Percentiles rank a stretch among this genome's conserved stretches.
Conservation (phyloP, 176 grass and related monocot genomes). For the Aegilops tauschii region DNA sequence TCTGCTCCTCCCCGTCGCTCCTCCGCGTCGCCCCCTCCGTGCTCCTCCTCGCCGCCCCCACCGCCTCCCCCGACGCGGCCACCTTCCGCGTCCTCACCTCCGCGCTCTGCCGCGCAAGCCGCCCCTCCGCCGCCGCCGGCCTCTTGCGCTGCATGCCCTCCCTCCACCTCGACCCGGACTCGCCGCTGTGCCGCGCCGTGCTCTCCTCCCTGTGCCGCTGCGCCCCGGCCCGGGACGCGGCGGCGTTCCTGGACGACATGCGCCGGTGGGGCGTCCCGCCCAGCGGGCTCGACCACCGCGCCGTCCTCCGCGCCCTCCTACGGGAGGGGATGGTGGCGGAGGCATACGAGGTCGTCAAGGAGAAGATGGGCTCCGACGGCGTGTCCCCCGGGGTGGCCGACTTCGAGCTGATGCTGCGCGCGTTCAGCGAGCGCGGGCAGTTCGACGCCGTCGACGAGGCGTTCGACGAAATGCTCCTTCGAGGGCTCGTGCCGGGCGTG, state of each 20-base stretch:
- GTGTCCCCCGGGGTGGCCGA: constrained; percentile 22
- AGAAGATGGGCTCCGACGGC: constrained; percentile 47
- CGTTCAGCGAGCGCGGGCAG: neutral
- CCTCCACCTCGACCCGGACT: constrained; percentile 30
- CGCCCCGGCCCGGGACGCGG: constrained; percentile 10
- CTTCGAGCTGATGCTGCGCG: constrained; percentile 34
- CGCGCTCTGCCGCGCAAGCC: constrained; percentile 19
- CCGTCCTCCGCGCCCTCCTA: constrained; percentile 40
- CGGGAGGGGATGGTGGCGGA: constrained; percentile 37
- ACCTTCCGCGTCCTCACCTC: constrained; percentile 40
- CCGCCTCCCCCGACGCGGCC: neutral
- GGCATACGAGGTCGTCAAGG: constrained; percentile 42
- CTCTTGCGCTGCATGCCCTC: constrained; percentile 35
- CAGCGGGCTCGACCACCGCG: constrained; percentile 15
- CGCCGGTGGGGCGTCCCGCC: constrained; percentile 35
- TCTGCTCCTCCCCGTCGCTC: neutral
- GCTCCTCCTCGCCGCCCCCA: constrained; percentile 28
- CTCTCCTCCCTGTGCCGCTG: constrained; percentile 26
- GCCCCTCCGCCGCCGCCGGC: constrained; percentile 14
- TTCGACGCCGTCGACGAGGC: constrained; percentile 43
- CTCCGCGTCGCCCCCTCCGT: constrained; percentile 1
- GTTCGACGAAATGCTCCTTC: constrained; percentile 78
- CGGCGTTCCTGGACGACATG: constrained; percentile 59
- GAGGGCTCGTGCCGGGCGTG: constrained; percentile 42
- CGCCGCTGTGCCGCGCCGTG: constrained; percentile 3